Percentiles rank a stretch among this genome's conserved stretches.
These are phyloP conservation scores for Coniferiporia weirii DNA, from an alignment of 1,284 basidiomycete species.

Conservation along the genomic window DNA sequence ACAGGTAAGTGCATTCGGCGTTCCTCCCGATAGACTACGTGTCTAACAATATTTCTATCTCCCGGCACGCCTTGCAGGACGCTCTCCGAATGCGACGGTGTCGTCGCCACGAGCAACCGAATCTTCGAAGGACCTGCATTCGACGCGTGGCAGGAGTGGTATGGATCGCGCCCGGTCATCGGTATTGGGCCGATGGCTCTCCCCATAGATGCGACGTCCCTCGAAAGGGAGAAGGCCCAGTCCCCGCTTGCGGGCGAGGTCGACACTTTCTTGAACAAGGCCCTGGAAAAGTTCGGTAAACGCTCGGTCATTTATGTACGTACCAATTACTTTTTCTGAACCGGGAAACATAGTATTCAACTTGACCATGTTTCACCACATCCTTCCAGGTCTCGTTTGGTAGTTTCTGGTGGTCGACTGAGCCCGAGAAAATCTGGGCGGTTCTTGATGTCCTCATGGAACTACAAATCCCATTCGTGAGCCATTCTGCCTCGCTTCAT, in stretches of 20 bases:
- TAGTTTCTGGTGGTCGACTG: slow-evolving; percentile 13
- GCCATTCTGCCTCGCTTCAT: neutral
- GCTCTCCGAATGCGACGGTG: slow-evolving; percentile 11
- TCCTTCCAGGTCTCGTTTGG: slow-evolving; percentile 18
- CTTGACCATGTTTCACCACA: neutral
- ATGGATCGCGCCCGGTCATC: neutral
- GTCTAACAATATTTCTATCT: neutral
- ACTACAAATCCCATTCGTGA: slow-evolving; percentile 17
- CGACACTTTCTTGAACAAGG: slow-evolving; percentile 4
- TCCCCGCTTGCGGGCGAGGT: neutral
- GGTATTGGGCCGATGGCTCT: slow-evolving; percentile 1
- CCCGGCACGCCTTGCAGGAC: neutral
- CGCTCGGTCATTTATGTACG: slow-evolving; percentile 16
- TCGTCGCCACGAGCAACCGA: neutral
- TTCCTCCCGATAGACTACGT: neutral
- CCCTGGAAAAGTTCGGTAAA: slow-evolving; percentile 9
- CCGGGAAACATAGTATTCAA: too few relatives aligned
- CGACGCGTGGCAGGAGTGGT: slow-evolving; percentile 7
- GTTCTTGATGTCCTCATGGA: slow-evolving; percentile 15
- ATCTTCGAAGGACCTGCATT: slow-evolving; percentile 3
- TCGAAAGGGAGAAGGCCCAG: neutral
- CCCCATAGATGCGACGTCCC: neutral
- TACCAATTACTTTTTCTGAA: neutral
- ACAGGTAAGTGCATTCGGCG: neutral
- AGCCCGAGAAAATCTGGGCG: slow-evolving; percentile 16